These are phyloP conservation scores for Hansfordia pulvinata DNA, from an alignment of 2,329 filamentous ascomycete species.

Conservation along the genomic window DNA sequence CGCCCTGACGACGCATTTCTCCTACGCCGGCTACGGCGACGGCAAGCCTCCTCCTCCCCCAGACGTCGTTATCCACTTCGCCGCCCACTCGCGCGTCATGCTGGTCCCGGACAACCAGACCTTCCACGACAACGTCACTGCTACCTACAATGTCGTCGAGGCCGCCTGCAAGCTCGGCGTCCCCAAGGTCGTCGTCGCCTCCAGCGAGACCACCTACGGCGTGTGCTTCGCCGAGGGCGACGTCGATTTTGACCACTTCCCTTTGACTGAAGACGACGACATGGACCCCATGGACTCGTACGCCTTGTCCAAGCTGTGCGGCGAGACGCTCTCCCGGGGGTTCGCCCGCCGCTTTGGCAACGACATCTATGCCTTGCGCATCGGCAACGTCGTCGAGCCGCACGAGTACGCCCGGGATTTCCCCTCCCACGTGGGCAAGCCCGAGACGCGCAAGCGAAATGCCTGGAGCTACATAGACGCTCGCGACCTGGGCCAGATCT, in stretches of 20 bases:
- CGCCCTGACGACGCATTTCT: conserved; percentile 32
- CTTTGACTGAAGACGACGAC: conserved; percentile 44
- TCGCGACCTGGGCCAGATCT: conserved; percentile 47
- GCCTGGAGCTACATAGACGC: conserved; percentile 53
- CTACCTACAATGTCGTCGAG: conserved; percentile 50
- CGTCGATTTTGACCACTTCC: conserved; percentile 40
- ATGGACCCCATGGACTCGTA: conserved; percentile 48
- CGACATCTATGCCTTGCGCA: conserved; percentile 47
- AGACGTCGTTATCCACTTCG: conserved; percentile 50
- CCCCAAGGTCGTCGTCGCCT: conserved; percentile 47
- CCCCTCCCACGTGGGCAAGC: conserved; percentile 31
- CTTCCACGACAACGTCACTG: conserved; percentile 38
- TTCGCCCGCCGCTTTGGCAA: conserved; percentile 40
- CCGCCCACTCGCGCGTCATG: conserved; percentile 44
- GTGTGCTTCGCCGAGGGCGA: conserved; percentile 48
- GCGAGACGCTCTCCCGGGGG: conserved; percentile 40
- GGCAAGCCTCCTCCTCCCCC: conserved; percentile 26
- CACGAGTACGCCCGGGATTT: conserved; percentile 45
- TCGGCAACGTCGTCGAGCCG: conserved; percentile 48
- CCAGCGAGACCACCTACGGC: conserved; percentile 45
- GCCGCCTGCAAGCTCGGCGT: conserved; percentile 47
- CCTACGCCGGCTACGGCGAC: conserved; percentile 12
- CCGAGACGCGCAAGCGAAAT: conserved; percentile 37
- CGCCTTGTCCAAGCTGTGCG: conserved; percentile 44
- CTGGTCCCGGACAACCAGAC: conserved; percentile 46